Percentiles rank a stretch among this genome's conserved stretches.
phyloP scores from a whole-genome alignment of 192 early-diverging fungal species.

The Piromyces sp. region DNA sequence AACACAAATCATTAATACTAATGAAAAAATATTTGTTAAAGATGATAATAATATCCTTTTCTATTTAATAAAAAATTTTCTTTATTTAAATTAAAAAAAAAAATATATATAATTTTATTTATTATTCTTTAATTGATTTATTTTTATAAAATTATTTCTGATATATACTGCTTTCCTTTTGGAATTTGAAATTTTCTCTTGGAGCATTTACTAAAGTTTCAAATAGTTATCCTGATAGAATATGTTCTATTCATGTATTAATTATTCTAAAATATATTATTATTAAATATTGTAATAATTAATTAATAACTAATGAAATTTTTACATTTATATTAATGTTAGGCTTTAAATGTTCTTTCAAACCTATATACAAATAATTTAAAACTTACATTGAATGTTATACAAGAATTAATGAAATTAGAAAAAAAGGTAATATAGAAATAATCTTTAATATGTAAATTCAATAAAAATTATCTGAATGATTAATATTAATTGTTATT shows the following conservation, averaged over 20 bases:
- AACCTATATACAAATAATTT: not conserved
- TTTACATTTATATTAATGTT: too few relatives aligned
- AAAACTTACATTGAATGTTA: not conserved
- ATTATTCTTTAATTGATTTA: too few relatives aligned
- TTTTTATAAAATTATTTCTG: not conserved
- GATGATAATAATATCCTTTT: constrained; percentile 21
- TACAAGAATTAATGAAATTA: not conserved
- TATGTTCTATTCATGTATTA: not conserved
- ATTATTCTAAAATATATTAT: too few relatives aligned
- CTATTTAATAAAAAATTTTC: too few relatives aligned
- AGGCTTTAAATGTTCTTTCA: not conserved
- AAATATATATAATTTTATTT: too few relatives aligned
- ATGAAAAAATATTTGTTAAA: constrained; percentile 31
- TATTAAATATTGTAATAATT: too few relatives aligned
- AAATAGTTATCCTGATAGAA: constrained; percentile 29
- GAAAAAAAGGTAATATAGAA: not conserved
- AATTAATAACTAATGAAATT: too few relatives aligned
- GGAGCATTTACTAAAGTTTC: constrained; percentile 17
- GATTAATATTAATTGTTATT: too few relatives aligned
- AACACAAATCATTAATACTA: constrained; percentile 23
- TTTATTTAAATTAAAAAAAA: too few relatives aligned
- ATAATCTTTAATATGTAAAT: too few relatives aligned
- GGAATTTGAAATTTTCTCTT: constrained; percentile 36
- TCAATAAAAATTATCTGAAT: too few relatives aligned
- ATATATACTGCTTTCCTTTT: constrained; percentile 20